Percentiles rank a stretch among this genome's conserved stretches.
phyloP scores from a whole-genome alignment of 306 rosid genomes.

The Chamaecrista fasciculata region DNA sequence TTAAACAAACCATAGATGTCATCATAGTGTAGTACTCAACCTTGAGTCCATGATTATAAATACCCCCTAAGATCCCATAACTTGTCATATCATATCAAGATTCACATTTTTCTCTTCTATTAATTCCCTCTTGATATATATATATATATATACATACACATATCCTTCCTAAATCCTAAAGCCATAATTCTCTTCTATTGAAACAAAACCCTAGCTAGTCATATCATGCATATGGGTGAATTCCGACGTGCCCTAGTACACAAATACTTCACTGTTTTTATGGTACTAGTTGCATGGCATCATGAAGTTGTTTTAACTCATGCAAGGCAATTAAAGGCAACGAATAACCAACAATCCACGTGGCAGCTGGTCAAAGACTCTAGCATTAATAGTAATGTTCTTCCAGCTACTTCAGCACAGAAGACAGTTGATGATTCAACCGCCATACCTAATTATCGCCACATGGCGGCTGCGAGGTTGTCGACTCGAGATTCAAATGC shows the following conservation, averaged over 20 bases:
- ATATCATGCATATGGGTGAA: neutral
- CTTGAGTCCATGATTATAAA: neutral
- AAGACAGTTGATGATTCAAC: neutral
- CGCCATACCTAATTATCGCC: neutral
- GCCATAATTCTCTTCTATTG: no score
- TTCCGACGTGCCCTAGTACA: neutral
- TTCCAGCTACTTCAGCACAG: neutral
- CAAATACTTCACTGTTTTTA: neutral
- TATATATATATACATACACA: no score
- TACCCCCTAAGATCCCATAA: neutral
- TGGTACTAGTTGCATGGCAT: neutral
- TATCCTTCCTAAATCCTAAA: no score
- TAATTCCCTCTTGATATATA: no score
- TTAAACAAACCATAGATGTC: no score
- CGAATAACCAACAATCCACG: neutral
- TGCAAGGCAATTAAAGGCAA: neutral
- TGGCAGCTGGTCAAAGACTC: neutral
- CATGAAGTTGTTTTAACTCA: neutral
- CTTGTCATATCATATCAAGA: neutral
- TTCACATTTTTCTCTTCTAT: neutral
- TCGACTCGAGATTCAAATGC: no score
- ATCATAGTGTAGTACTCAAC: neutral
- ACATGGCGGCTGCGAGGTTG: neutral
- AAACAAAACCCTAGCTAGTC: conserved; percentile 1
- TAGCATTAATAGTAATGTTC: neutral